Conservation (phyloP, 805 yeast genomes). For the Candida suzukii region DNA sequence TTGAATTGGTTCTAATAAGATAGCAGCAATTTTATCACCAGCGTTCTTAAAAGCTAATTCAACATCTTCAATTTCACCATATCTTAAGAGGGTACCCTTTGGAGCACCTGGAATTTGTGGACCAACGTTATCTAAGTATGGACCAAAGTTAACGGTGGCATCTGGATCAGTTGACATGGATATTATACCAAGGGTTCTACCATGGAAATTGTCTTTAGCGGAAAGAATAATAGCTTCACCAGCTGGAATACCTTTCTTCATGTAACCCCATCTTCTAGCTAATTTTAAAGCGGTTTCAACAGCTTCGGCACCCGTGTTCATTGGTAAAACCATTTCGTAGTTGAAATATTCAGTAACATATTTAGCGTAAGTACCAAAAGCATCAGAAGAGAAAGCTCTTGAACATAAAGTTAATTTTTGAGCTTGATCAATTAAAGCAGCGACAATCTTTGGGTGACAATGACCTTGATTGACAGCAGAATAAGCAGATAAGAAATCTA, state of each 20-base stretch:
- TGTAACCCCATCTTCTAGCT: slow-evolving; percentile 97
- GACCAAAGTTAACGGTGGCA: slow-evolving; percentile 84
- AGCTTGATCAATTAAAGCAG: slow-evolving; percentile 84
- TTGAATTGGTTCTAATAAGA: slow-evolving; percentile 90
- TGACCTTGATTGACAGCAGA: slow-evolving; percentile 98
- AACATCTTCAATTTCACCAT: slow-evolving; percentile 81
- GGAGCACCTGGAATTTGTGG: slow-evolving; percentile 76
- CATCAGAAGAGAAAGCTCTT: slow-evolving; percentile 87
- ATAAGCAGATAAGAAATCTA: slow-evolving; percentile 90
- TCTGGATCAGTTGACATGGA: slow-evolving; percentile 97
- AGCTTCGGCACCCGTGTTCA: slow-evolving; percentile 99
- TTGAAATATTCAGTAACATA: slow-evolving; percentile 82
- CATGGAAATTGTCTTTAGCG: slow-evolving; percentile 90
- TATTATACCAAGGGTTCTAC: slow-evolving; percentile 90
- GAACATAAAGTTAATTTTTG: slow-evolving; percentile 77
- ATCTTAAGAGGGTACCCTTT: slow-evolving; percentile 56
- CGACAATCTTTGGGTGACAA: slow-evolving; percentile 88
- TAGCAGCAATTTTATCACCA: slow-evolving; percentile 87
- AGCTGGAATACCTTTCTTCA: slow-evolving; percentile 73
- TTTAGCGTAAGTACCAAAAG: slow-evolving; percentile 81
- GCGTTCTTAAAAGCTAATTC: slow-evolving; percentile 74
- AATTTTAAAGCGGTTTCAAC: slow-evolving; percentile 91
- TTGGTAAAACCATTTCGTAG: slow-evolving; percentile 90
- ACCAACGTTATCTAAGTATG: slow-evolving; percentile 77
- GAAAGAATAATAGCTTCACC: slow-evolving; percentile 83